These are phyloP conservation scores for Golubevia pallescens DNA, from an alignment of 1,284 basidiomycete genomes.

Conservation along the genomic window DNA sequence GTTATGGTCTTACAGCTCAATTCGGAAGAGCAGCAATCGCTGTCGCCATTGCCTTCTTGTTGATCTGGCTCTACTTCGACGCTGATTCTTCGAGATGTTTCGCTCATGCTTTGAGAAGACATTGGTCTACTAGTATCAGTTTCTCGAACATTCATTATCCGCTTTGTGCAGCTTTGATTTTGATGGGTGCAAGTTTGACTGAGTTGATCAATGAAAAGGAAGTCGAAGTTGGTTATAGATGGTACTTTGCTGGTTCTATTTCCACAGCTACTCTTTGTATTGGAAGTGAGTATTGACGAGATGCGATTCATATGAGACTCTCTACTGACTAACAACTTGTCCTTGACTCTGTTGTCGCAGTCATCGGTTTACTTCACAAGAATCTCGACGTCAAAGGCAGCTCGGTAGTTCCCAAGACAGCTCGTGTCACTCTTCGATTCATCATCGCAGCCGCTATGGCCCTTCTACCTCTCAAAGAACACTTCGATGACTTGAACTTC, in stretches of 20 bases:
- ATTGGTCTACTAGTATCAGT: conserved; percentile 49
- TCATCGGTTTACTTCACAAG: conserved; percentile 45
- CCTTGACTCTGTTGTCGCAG: neutral
- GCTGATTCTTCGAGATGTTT: conserved; percentile 48
- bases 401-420: conserved; percentile 31
- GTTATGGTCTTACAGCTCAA: conserved; percentile 7
- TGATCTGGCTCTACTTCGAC: conserved; percentile 51
- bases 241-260: conserved; percentile 42
- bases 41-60: conserved; percentile 42
- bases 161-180: conserved; percentile 45
- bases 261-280: conserved; percentile 32
- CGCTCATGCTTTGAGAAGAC: conserved; percentile 56
- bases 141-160: conserved; percentile 59
- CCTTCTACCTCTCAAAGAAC: conserved; percentile 31
- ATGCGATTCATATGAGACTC: too few species aligned
- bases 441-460: conserved; percentile 25
- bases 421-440: conserved; percentile 31
- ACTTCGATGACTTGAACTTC: conserved; percentile 29
- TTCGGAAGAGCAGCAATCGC: conserved; percentile 47
- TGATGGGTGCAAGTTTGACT: conserved; percentile 32
- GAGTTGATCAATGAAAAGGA: conserved; percentile 23
- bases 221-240: conserved; percentile 26
- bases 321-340: too few species aligned
- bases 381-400: conserved; percentile 37
- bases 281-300: neutral